Evolutionary conservation across 208 protist genomes (phyloP), one percentile per base, ranked within the genome.

Genomic region (Crithidia mellificae): DNA sequence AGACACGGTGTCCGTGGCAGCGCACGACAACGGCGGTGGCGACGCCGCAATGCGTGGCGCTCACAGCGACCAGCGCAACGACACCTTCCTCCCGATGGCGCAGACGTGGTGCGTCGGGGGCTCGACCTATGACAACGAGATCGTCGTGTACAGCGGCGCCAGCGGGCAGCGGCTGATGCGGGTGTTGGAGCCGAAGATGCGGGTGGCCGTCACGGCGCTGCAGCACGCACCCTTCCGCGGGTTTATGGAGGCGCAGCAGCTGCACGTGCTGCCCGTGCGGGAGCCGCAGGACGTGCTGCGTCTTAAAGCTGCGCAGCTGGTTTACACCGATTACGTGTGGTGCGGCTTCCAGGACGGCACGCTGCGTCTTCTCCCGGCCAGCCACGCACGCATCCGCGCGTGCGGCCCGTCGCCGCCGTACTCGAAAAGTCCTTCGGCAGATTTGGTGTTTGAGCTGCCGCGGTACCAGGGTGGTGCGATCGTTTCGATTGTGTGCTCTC

Each of bases 241-340:
- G 20, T 84, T 93, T 57, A 87, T 96, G 58, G 73, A 92, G 63
- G 22, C 41, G 3, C 74, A 80, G 12, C 67, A 84, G 25, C 75
- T 86, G 38, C 63, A 89, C 22, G 74, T 91, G 22, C 55, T 95
- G 41, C 82, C 90, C 0, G 82, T 95, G 47, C 63, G 74, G 27
- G 52, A 81, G 24, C 83, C 84, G 2, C 57, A 80, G 34, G 81
- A 94, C 64, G 64, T 94, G 53, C 63, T 94, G 8, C 77, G 68
- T 0, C 62, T 96, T 3, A 83, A 87, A 47, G 69, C 81, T 11
- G 39, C 72, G 0, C 78, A 84, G 32, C 81, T 94, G 11, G 72
- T 92, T 25, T 74, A 84, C 32, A 92, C 91, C 2, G 91, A 96
- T 72, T 96, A 92, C 65, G 86, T 96, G 20, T 96, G 91, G 91